Percentiles rank a stretch among this genome's conserved stretches.
Conservation (phyloP, 148 eudicot genomes). For the Chenopodium quinoa region DNA sequence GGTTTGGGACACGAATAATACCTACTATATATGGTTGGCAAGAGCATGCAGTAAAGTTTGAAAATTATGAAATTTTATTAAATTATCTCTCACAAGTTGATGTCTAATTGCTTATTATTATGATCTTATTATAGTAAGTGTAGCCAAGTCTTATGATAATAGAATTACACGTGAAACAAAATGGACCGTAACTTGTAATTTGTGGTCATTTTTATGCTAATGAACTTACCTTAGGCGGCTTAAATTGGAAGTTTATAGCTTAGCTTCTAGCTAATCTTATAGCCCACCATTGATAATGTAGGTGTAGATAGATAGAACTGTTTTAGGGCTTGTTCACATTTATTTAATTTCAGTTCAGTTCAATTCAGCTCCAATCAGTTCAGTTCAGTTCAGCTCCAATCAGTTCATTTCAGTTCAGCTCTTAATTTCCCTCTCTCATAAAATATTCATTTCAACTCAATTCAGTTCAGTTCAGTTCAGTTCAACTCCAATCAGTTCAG, state of each 20-base stretch:
- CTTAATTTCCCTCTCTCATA: no score
- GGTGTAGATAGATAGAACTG: neutral
- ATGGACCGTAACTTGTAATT: conserved; percentile 8
- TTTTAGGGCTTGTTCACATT: neutral
- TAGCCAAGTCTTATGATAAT: conserved; percentile 16
- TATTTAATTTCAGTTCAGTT: no score
- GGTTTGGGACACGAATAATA: neutral
- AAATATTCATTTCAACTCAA: no score
- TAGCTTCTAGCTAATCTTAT: neutral
- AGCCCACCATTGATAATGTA: neutral
- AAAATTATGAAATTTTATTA: neutral
- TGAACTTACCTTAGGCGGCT: conserved; percentile 1
- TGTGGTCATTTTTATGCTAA: neutral
- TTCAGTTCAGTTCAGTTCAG: no score
- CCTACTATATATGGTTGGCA: conserved; percentile 12
- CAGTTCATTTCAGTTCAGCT: no score
- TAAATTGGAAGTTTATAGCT: neutral
- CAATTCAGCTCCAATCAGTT: no score
- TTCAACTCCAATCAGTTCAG: no score
- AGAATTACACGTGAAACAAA: conserved; percentile 27
- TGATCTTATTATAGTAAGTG: neutral
- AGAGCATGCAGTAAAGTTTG: conserved; percentile 21
- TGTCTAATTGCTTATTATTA: neutral
- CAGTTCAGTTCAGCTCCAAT: no score
- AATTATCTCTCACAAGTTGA: conserved; percentile 10